A percentile compares a stretch with the other conserved stretches of the same genome.
Evolutionary conservation across 176 grass and related monocot species (phyloP).

Genomic region (Cenchrus americanus): DNA sequence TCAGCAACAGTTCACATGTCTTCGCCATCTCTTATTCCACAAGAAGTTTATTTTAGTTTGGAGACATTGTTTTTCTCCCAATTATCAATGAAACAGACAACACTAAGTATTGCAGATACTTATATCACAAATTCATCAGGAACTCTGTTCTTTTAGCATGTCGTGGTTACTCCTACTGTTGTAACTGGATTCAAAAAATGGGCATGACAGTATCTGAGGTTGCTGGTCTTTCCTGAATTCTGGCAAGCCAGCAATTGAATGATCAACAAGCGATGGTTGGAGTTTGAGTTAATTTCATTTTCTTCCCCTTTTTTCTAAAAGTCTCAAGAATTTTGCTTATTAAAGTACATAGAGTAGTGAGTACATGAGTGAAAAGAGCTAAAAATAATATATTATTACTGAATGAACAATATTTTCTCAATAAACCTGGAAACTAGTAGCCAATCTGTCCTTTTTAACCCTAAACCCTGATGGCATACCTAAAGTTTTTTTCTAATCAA

Average conservation of each 20-base stretch:
- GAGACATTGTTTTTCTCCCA: not conserved
- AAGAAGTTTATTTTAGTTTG: slow-evolving; percentile 6
- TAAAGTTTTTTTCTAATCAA: not conserved
- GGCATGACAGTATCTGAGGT: not conserved
- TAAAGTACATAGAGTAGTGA: not conserved
- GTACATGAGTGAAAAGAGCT: not conserved
- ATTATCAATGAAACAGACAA: slow-evolving; percentile 7
- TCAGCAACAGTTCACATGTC: slow-evolving; percentile 5
- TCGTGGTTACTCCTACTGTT: not conserved
- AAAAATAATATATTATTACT: not conserved
- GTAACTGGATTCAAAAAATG: not conserved
- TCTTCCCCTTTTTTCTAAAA: too few relatives aligned
- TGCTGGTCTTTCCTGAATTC: not conserved
- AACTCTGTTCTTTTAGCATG: slow-evolving; percentile 9
- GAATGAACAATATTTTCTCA: not conserved
- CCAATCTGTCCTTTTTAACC: not conserved
- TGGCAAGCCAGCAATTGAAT: not conserved
- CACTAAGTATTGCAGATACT: slow-evolving; percentile 6
- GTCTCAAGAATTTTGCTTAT: not conserved
- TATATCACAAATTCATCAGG: not conserved
- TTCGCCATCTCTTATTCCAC: not conserved
- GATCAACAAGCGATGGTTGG: not conserved
- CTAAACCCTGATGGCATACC: not conserved
- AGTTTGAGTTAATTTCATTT: not conserved
- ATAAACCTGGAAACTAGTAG: not conserved